Percentiles rank a stretch among this genome's conserved stretches.
Conservation (phyloP, 2,329 filamentous ascomycete species). For the Aspergillus viridinutans region DNA sequence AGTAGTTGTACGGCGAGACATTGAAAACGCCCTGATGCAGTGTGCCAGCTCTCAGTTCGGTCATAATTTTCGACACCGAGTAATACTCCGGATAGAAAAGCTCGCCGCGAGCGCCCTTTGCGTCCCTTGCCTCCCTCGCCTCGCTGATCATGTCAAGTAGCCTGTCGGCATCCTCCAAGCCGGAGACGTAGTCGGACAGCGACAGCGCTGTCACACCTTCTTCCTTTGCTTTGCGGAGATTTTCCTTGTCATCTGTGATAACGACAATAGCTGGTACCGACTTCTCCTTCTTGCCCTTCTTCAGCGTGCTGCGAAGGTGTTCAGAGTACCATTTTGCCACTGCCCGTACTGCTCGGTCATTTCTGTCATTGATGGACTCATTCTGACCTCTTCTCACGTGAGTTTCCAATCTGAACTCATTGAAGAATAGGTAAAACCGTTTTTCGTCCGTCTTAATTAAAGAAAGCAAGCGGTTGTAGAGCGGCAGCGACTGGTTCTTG, state of each 20-base stretch:
- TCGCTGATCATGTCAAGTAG: slow-evolving; percentile 92
- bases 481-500: slow-evolving; percentile 83
- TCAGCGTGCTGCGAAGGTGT: slow-evolving; percentile 64
- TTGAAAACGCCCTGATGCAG: slow-evolving; percentile 95
- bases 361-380: slow-evolving; percentile 93
- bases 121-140: slow-evolving; percentile 63
- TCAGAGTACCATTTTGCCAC: slow-evolving; percentile 87
- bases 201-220: slow-evolving; percentile 67
- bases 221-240: slow-evolving; percentile 72
- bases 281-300: slow-evolving; percentile 50
- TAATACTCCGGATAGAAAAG: slow-evolving; percentile 87
- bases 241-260: slow-evolving; percentile 89
- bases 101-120: slow-evolving; percentile 61
- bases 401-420: slow-evolving; percentile 92
- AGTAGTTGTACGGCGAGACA: slow-evolving; percentile 95
- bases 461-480: slow-evolving; percentile 89
- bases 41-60: slow-evolving; percentile 80
- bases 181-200: slow-evolving; percentile 72
- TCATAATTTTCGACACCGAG: slow-evolving; percentile 88
- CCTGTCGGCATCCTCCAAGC: slow-evolving; percentile 76
- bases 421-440: slow-evolving; percentile 98
- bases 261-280: slow-evolving; percentile 76
- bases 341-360: slow-evolving; percentile 82
- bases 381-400: slow-evolving; percentile 69
- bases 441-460: slow-evolving; percentile 95